Base-by-base conservation (phyloP, 108 stramenopile genomes). In the Cylindrotheca closterium region DNA sequence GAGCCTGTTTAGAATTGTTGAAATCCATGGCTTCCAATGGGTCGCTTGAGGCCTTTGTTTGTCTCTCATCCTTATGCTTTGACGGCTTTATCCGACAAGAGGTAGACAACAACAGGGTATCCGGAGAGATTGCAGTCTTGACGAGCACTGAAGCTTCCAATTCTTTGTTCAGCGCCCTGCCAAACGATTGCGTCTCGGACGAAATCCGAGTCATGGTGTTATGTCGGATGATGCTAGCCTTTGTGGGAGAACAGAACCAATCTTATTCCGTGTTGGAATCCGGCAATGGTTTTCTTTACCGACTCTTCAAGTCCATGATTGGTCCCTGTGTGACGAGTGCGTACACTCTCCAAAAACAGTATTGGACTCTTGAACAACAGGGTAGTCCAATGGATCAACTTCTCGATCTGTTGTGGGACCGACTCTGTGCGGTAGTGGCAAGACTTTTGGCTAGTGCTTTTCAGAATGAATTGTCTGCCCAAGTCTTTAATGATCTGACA, bases 61-160 rank as follows among this genome's bases (percentile, higher is more conserved):
- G 64, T 25, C 63, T 90, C 15, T 67, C 83, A 0, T 54, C 52
- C 17, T 46, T 89, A 21, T n/a, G n/a, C n/a, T n/a, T n/a, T n/a
- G n/a, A n/a, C n/a, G n/a, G n/a, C n/a, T 79, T 45, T n/a, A n/a
- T n/a, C n/a, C n/a, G n/a, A n/a, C n/a, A n/a, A n/a, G n/a, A n/a
- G n/a, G n/a, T n/a, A n/a, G n/a, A n/a, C n/a, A n/a, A n/a, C n/a
- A n/a, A n/a, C n/a, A n/a, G n/a, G n/a, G n/a, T n/a, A n/a, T n/a
- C n/a, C n/a, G n/a, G n/a, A n/a, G n/a, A n/a, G n/a, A n/a, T n/a
- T n/a, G n/a, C n/a, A n/a, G n/a, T n/a, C n/a, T n/a, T n/a, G n/a
- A n/a, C n/a, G n/a, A n/a, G n/a, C n/a, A n/a, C n/a, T n/a, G 86
- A 87, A 58, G 81, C 83, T n/a, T 79, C 86, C 3, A 75, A 61